phyloP scores from a whole-genome alignment of 2,329 filamentous ascomycete genomes.

The Cladophialophora exuberans region DNA sequence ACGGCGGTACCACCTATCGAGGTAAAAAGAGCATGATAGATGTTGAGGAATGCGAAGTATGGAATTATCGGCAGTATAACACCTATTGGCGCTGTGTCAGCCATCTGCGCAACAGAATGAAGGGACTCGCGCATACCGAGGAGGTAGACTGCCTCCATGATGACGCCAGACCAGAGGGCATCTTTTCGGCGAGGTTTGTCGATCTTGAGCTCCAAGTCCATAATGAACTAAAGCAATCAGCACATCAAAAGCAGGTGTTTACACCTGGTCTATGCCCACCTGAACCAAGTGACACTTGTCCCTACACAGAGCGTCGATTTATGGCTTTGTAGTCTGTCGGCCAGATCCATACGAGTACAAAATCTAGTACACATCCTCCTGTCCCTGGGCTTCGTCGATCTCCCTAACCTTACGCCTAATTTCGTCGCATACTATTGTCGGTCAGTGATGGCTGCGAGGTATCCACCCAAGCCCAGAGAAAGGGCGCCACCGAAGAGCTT shows the following conservation, averaged over 20 bases:
- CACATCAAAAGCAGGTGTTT: not conserved
- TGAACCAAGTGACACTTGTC: not conserved
- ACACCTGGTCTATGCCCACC: not conserved
- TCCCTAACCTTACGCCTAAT: no score
- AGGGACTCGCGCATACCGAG: not conserved
- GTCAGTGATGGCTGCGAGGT: conserved; percentile 62
- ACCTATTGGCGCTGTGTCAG: not conserved
- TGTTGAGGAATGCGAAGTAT: not conserved
- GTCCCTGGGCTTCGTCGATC: no score
- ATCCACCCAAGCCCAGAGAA: conserved; percentile 76
- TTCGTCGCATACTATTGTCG: conserved; percentile 48
- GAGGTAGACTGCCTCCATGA: not conserved
- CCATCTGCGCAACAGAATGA: not conserved
- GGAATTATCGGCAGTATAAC: not conserved
- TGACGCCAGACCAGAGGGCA: not conserved
- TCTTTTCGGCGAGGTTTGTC: not conserved
- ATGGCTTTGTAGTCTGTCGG: not conserved
- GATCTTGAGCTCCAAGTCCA: not conserved
- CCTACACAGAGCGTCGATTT: not conserved
- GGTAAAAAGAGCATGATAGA: not conserved
- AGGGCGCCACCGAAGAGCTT: conserved; percentile 77
- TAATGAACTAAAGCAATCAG: not conserved
- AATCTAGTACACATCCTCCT: not conserved
- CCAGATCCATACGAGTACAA: not conserved
- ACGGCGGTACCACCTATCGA: not conserved